Evolutionary conservation across 2,329 filamentous ascomycete species (phyloP), one percentile per base, ranked within the genome.

Genomic region (Lecanicillium sp.): DNA sequence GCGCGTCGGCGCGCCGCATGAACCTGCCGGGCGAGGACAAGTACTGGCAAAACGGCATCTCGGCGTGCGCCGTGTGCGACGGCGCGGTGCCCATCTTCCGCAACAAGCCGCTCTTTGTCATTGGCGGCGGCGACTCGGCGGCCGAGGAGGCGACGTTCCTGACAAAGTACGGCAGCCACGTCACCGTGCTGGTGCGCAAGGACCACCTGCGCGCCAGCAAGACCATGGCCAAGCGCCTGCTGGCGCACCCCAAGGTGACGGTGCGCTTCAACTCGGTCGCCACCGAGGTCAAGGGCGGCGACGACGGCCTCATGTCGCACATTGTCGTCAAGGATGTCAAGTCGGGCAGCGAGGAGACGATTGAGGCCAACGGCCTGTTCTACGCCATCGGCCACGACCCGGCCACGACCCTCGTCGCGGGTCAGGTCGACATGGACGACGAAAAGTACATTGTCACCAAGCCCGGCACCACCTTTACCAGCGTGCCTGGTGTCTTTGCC

Each of bases 361-460:
- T 96, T 35, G 80, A 87, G 50, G 90, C 90, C 36, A 94, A 84
- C 62, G 92, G 92, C 19, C 73, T 98, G 17, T 98, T 98, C 68
- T 98, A 98, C 64, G 92, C 94, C 55, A 84, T 98, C 38, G 92
- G 92, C 17, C 92, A 98, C 66, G 90, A 96, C 60, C 92, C 92
- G 11, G 94, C 92, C 35, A 97, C 87, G 1, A 56, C 65, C n/a
- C 72, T 98, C 29, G 84, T 98, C 65, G 94, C 92, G 76, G 87
- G 78, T 37, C 88, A 97, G 69, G 56, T 98, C 44, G 76, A 92
- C 46, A 85, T 84, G 55, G 94, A 98, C 56, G 75, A 77, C 46
- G 90, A 98, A 47, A 88, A 87, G 17, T 98, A 98, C 65, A 79
- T 98, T 43, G 62, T 88, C 52, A 98, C 92, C 41, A 78, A 84